Base-by-base conservation (phyloP, 495 filamentous ascomycete genomes). In the Penicillium coffeae region DNA sequence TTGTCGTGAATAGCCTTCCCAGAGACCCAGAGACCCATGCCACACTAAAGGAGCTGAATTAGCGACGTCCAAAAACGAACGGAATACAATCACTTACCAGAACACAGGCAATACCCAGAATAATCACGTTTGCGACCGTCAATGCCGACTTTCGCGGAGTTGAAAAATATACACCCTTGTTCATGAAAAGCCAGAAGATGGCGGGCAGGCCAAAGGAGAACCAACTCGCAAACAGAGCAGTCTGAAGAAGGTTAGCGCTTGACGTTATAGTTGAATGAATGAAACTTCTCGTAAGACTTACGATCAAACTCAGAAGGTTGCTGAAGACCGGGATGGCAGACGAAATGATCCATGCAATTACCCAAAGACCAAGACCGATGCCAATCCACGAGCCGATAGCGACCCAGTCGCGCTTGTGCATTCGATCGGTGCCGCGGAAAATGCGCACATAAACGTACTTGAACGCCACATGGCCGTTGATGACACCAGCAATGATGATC, bases 261-360 rank as follows among this genome's bases (percentile, higher is more conserved):
- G n/a, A n/a, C n/a, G n/a, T n/a, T n/a, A n/a, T n/a, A n/a, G n/a
- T n/a, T n/a, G n/a, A n/a, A n/a, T n/a, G n/a, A n/a, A n/a, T n/a
- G n/a, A n/a, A n/a, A n/a, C n/a, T n/a, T n/a, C n/a, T n/a, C 9
- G 51, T 10, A 9, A 20, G 8, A 61, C 59, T n/a, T 46, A 71
- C 68, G 21, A 79, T 76, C 50, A 81, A 45, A 33, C 70, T 72
- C 15, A 89, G 66, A 43, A 90, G 62, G 42, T 81, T 75, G 55
- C 76, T 82, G 68, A 90, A 90, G 55, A 86, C 79, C 0, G 87
- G 87, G 21, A 90, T 86, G 1, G 83, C 78, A 47, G 82, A 74
- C 8, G 86, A 83, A 55, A 90, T 83, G 48, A 89, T 68, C 81
- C 83, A 90, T 7, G 84, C 83, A 7, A 87, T 37, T 8, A 84